These are phyloP conservation scores for Exophiala viscosa DNA, from an alignment of 2,329 filamentous ascomycete species.

Conservation along the genomic window DNA sequence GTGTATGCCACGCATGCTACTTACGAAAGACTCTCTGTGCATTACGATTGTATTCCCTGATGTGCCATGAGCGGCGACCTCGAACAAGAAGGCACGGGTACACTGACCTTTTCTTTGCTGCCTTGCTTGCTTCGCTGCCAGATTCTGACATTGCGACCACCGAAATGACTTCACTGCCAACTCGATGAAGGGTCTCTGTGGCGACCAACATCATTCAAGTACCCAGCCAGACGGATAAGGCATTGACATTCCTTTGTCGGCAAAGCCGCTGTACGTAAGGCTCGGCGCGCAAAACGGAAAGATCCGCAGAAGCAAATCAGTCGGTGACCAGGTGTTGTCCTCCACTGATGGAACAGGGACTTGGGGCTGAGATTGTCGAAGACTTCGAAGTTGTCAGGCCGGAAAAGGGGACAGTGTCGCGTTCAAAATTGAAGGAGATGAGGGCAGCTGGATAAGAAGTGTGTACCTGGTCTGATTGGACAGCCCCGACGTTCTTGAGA, in stretches of 20 bases:
- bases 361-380: constrained; percentile 14
- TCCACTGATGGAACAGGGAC: constrained; percentile 11
- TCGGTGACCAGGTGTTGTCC: constrained; percentile 5
- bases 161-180: constrained; percentile 15
- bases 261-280: constrained; percentile 21
- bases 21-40: constrained; percentile 46
- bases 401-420: constrained; percentile 9
- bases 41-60: constrained; percentile 39
- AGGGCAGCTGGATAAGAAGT: constrained; percentile 7
- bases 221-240: constrained; percentile 7
- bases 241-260: constrained; percentile 8
- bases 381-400: constrained; percentile 1
- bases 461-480: constrained; percentile 20
- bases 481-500: constrained; percentile 4
- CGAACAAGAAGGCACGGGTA: background rate
- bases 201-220: constrained; percentile 30
- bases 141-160: constrained; percentile 31
- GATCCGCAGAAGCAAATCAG: constrained; percentile 20
- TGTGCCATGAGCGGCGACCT: constrained; percentile 9
- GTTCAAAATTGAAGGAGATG: constrained; percentile 16
- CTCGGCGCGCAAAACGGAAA: constrained; percentile 12
- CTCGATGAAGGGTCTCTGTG: constrained; percentile 24
- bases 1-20: constrained; percentile 18
- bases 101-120: constrained; percentile 30
- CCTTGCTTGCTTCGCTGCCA: constrained; percentile 30